phyloP scores from a whole-genome alignment of 306 rosid species.

The Cucumis melo region DNA sequence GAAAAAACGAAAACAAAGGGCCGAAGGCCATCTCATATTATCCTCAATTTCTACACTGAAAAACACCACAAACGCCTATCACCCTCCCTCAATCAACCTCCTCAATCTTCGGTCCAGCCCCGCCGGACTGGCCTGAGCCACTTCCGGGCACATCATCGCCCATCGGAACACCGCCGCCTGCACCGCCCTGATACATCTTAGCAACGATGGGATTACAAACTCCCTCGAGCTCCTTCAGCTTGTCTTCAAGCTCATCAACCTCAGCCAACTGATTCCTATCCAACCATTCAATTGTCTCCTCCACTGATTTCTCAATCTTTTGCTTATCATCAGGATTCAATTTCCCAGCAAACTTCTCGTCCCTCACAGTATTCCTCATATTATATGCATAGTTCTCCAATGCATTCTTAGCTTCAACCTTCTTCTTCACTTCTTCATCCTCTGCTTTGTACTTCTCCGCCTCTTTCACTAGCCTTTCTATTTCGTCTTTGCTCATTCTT shows the following conservation, averaged over 20 bases:
- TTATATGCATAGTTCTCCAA: constrained; percentile 77
- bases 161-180: constrained; percentile 16
- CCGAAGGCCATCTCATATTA: too few relatives aligned
- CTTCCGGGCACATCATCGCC: constrained; percentile 16
- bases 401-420: constrained; percentile 70
- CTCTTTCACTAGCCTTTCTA: constrained; percentile 71
- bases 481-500: constrained; percentile 71
- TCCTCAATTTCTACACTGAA: neutral
- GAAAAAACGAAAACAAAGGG: neutral
- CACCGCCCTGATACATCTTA: constrained; percentile 45
- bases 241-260: constrained; percentile 72
- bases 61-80: neutral
- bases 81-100: constrained; percentile 43
- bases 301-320: constrained; percentile 65
- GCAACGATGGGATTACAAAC: constrained; percentile 66
- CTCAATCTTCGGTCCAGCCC: constrained; percentile 79
- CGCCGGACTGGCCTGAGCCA: constrained; percentile 21
- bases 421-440: constrained; percentile 82
- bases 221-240: constrained; percentile 61
- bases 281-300: constrained; percentile 50
- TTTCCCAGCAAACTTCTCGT: constrained; percentile 52
- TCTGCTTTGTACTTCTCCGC: constrained; percentile 76
- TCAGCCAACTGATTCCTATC: constrained; percentile 73
- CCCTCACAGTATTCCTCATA: constrained; percentile 68
- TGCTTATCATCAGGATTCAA: constrained; percentile 36